A percentile compares a stretch with the other conserved stretches of the same genome.
These are phyloP conservation scores for Pontederia paniculata DNA, from an alignment of 176 grass and related monocot genomes.

Conservation along the genomic window DNA sequence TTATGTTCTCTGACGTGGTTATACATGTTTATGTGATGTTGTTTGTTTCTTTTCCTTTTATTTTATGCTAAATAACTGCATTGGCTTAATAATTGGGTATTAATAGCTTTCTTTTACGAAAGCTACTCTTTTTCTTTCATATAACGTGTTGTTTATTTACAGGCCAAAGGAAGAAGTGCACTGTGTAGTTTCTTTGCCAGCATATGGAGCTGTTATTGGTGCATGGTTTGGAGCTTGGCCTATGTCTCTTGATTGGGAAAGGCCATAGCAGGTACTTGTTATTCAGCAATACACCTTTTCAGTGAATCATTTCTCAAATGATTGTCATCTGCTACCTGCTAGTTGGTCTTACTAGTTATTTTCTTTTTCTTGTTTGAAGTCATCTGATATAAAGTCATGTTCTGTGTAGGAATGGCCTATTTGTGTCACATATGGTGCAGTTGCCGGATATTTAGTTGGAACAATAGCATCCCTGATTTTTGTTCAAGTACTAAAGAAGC, in stretches of 20 bases:
- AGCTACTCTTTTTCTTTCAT: background rate
- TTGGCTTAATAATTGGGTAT: too few relatives aligned
- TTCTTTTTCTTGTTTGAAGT: too few relatives aligned
- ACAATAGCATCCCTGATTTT: conserved; percentile 34
- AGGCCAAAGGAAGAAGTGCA: conserved; percentile 32
- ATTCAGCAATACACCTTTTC: background rate
- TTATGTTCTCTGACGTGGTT: background rate
- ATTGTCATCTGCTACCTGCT: too few relatives aligned
- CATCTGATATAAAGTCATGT: too few relatives aligned
- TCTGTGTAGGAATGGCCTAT: conserved; percentile 89
- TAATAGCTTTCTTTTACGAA: too few relatives aligned
- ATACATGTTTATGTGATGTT: too few relatives aligned
- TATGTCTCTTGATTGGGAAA: conserved; percentile 98
- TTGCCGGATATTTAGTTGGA: conserved; percentile 60
- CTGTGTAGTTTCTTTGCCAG: conserved; percentile 72
- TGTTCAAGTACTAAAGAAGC: conserved; percentile 27
- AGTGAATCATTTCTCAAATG: too few relatives aligned
- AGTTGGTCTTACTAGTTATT: too few relatives aligned
- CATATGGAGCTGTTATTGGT: conserved; percentile 74
- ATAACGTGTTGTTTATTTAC: conserved; percentile 17
- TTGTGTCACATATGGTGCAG: conserved; percentile 61
- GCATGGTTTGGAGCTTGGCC: conserved; percentile 93
- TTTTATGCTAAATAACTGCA: too few relatives aligned
- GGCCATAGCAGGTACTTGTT: conserved; percentile 60
- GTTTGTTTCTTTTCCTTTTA: too few relatives aligned